phyloP scores from a whole-genome alignment of 2,329 filamentous ascomycete species.

The Aspergillus sp. region DNA sequence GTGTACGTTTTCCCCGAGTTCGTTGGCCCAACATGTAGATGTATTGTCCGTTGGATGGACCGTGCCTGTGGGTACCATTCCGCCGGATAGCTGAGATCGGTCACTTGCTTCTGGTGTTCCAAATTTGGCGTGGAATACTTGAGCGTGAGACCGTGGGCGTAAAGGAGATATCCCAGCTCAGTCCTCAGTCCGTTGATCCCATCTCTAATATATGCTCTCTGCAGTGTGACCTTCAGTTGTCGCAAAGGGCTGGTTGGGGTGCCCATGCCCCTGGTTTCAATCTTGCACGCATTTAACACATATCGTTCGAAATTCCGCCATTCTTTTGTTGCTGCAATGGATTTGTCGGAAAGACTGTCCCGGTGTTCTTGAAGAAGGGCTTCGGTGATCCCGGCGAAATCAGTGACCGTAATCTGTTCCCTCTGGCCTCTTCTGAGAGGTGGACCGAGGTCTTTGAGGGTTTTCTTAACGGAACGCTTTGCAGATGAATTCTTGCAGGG shows the following conservation, averaged over 20 bases:
- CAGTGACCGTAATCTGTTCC: conserved; percentile 11
- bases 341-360: conserved; percentile 11
- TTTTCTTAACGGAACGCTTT: no score
- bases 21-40: conserved; percentile 93
- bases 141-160: conserved; percentile 60
- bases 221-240: conserved; percentile 43
- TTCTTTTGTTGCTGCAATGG: conserved; percentile 17
- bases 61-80: conserved; percentile 92
- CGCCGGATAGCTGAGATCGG: conserved; percentile 83
- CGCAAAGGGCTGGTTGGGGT: conserved; percentile 20
- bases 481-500: no score
- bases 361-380: conserved; percentile 26
- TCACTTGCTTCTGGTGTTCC: conserved; percentile 62
- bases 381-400: conserved; percentile 30
- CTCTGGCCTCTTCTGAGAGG: no score
- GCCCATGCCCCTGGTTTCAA: conserved; percentile 20
- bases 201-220: conserved; percentile 57
- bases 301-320: conserved; percentile 35
- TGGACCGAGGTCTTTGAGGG: no score
- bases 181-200: conserved; percentile 53
- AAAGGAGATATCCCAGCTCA: conserved; percentile 69
- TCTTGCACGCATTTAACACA: conserved; percentile 30
- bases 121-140: conserved; percentile 58
- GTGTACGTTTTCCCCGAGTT: conserved; percentile 99
- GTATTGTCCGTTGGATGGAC: conserved; percentile 74